Evolutionary conservation across 495 filamentous ascomycete species (phyloP), one percentile per base, ranked within the genome.

Genomic region (Margaritispora aquatica): DNA sequence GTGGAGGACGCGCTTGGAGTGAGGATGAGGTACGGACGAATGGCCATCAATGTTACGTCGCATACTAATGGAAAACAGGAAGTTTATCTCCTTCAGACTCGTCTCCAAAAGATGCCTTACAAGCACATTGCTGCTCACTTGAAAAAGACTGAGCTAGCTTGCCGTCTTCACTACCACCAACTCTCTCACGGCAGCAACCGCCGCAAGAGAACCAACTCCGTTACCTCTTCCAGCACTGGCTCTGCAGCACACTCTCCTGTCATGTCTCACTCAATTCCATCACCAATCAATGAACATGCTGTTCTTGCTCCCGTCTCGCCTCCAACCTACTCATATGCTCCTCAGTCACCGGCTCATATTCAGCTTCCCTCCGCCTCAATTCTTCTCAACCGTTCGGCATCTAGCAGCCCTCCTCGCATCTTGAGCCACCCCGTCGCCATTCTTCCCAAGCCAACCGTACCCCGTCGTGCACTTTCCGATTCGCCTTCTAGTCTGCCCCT

Each of bases 61-160:
- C 20, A 10, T 26, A 48, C 26, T 13, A 26, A 50, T 61, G 26
- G 3, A 55, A 50, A 21, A 24, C 64, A 92, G 88, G 88, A 92
- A 75, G 80, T 85, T n/a, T 92, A 92, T 70, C 84, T 92, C 36
- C 81, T 92, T 61, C 87, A 89, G 68, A 92, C 88, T 59, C 85
- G 88, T 41, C 80, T 87, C 69, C 87, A 91, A 63, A 91, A 91
- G 74, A 88, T 92, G 83, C 88, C 88, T 1, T 92, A 92, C 73
- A 92, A 92, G 79, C 88, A 92, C 65, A 92, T 92, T 67, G 88
- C 88, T 57, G 81, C 84, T 57, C 84, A 90, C 63, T 73, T 92
- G 60, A 89, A 90, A 72, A 92, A 92, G 77, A 92, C 88, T 3
- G 88, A 92, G 75, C 74, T 92, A 58, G 88, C 88, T 54, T 92